Evolutionary conservation across 306 rosid genomes (phyloP), one percentile per base, ranked within the genome.

Genomic region (Corylus heterophylla): DNA sequence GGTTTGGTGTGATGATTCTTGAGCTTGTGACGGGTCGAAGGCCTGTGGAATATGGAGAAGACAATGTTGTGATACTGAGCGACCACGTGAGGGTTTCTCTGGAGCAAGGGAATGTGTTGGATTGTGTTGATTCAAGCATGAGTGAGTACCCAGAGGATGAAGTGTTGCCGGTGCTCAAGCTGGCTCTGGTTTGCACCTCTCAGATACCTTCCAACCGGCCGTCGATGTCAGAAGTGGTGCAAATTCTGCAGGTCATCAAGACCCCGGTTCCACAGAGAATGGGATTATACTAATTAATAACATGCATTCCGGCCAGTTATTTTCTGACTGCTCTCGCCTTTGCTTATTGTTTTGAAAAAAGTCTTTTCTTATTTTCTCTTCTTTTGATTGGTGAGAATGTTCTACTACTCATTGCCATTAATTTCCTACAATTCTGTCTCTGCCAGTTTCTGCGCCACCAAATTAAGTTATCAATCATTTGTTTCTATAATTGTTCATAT

Each of bases 11-110:
- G 61, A 79, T 93, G 90, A 87, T 89, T 14, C 94, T 93, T 4
- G 97, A 93, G 88, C 49, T 93, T 4, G 97, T 91, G 74, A 93
- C 97, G 0, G 98, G 98, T 39, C 87, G 90, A 59, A 91, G 97
- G 81, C 97, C 94, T 5, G 92, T 93, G 74, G 98, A 93, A 55
- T 91, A 91, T 58, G 98, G 94, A 48, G 97, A 93, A 70, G 97
- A 93, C 70, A 91, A 89, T 80, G 92, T 89, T 54, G 82, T 91
- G 79, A 91, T 93, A 81, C 58, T 91, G 79, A 89, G 84, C 39
- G 97, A 91, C 25, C 97, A 89, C 82, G 97, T 90, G 3, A 89
- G 90, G 61, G 90, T 87, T 48, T 63, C 89, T 77, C 90, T 93
- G 35, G 97, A 93, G 63, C 89, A 91, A 76, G 94, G 94, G 12